Evolutionary conservation across 257 asterid species (phyloP), one percentile per base, ranked within the genome.

Genomic region (Forsythia viridissima): DNA sequence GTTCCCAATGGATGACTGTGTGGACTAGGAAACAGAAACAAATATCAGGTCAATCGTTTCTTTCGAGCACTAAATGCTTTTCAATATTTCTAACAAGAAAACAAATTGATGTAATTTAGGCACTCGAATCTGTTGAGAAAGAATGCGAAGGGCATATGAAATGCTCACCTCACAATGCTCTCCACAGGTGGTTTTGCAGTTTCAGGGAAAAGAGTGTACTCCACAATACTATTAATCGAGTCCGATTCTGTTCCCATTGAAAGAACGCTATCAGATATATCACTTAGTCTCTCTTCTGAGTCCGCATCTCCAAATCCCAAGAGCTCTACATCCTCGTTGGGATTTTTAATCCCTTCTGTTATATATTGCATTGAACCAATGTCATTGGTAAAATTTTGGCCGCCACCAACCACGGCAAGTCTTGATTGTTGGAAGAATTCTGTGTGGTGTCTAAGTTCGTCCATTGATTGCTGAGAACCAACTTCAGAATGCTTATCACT

Each of bases 161-260:
- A 80, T 69, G 83, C 93, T 84, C 85, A 92, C 98, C 88, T 93
- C 83, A 89, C 92, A 57, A 83, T 73, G 70, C 46, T 82, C 76
- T 89, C 96, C 15, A 80, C 76, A 43, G 92, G 81, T 77, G 87
- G 87, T 81, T 91, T 89, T n/a, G 87, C 65, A 42, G 84, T 77
- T 83, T 91, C 98, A 0, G 97, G 98, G 86, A 95, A 95, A 81
- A 95, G 95, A 74, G 97, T 90, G 83, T 87, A 92, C 89, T 93
- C 98, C 8, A 92, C 92, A 36, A 92, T 89, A 79, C 98, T 93
- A 87, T 84, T 92, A 71, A 87, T 77, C 1, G 99, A 93, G 74
- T 95, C 99, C 38, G 99, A 87, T 86, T 95, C 98, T 5, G 99
- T 94, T 77, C 93, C 97, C 97, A 92, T 93, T 21, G 99, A 95